Evolutionary conservation across 2,329 filamentous ascomycete genomes (phyloP).

Genomic region (Xylariales sp.): DNA sequence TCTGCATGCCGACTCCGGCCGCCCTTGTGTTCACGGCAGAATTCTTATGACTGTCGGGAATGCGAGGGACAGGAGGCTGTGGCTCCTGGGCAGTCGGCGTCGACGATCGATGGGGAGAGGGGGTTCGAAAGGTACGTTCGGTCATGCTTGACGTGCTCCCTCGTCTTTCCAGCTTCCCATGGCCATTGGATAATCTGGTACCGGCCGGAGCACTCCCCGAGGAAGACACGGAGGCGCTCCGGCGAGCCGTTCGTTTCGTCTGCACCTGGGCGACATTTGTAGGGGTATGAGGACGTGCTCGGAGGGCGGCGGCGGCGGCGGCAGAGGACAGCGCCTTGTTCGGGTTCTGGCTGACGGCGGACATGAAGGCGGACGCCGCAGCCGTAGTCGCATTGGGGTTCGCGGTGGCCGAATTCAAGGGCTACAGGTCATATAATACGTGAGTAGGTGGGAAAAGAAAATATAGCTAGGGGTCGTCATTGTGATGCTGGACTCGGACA

Average conservation of each 20-base stretch:
- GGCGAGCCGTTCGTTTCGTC: constrained; percentile 84
- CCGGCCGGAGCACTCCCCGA: constrained; percentile 61
- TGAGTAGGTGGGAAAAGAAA: constrained; percentile 9
- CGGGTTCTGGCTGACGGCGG: constrained; percentile 66
- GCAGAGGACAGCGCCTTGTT: constrained; percentile 80
- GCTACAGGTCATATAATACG: constrained; percentile 57
- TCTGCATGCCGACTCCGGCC: constrained; percentile 58
- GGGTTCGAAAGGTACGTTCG: constrained; percentile 85
- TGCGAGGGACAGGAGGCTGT: constrained; percentile 79
- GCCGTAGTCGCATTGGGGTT: constrained; percentile 81
- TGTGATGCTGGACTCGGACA: background rate
- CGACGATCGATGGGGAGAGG: constrained; percentile 67
- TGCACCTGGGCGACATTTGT: constrained; percentile 84
- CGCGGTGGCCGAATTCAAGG: constrained; percentile 71
- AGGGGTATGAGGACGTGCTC: constrained; percentile 80
- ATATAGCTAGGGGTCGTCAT: constrained; percentile 26
- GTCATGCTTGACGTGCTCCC: constrained; percentile 86
- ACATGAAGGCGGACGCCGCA: constrained; percentile 83
- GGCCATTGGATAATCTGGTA: constrained; percentile 52
- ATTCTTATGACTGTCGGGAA: constrained; percentile 63
- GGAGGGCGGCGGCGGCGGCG: constrained; percentile 86
- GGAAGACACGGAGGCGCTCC: constrained; percentile 78
- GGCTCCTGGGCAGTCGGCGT: constrained; percentile 55
- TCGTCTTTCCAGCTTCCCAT: constrained; percentile 66
- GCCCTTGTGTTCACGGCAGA: constrained; percentile 54